These are phyloP conservation scores for Pleurotus salmoneostramineus DNA, from an alignment of 768 basidiomycete species.

Conservation along the genomic window DNA sequence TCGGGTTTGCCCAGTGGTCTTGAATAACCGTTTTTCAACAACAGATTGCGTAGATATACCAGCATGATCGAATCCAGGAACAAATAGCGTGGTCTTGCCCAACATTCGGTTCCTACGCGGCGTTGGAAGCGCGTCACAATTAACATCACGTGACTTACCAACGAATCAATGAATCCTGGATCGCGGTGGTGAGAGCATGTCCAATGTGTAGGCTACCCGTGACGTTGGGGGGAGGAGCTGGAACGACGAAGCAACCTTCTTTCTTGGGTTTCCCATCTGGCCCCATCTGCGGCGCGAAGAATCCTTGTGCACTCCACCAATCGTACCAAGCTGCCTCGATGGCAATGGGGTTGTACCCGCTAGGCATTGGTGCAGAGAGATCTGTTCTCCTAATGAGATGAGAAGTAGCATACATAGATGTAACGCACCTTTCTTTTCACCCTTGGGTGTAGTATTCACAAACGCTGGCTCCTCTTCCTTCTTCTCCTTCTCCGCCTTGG, in stretches of 20 bases:
- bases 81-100: constrained; percentile 85
- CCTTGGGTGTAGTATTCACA: constrained; percentile 85
- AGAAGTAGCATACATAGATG: background rate
- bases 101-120: constrained; percentile 86
- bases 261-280: constrained; percentile 54
- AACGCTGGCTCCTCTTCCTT: constrained; percentile 70
- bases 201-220: constrained; percentile 96
- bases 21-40: constrained; percentile 90
- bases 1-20: constrained; percentile 73
- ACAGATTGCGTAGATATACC: constrained; percentile 98
- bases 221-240: constrained; percentile 93
- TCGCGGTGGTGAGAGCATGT: constrained; percentile 86
- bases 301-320: constrained; percentile 93
- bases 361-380: constrained; percentile 80
- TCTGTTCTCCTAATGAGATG: constrained; percentile 40
- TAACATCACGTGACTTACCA: constrained; percentile 51
- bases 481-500: constrained; percentile 71
- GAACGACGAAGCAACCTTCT: constrained; percentile 78
- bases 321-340: constrained; percentile 97
- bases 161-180: constrained; percentile 86
- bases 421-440: constrained; percentile 86
- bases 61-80: constrained; percentile 97
- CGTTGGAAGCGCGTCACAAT: background rate
- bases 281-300: constrained; percentile 74
- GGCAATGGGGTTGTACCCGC: constrained; percentile 93